Evolutionary conservation across 371 early-diverging fungal genomes (phyloP).

Genomic region (Choanephora cucurbitarum): DNA sequence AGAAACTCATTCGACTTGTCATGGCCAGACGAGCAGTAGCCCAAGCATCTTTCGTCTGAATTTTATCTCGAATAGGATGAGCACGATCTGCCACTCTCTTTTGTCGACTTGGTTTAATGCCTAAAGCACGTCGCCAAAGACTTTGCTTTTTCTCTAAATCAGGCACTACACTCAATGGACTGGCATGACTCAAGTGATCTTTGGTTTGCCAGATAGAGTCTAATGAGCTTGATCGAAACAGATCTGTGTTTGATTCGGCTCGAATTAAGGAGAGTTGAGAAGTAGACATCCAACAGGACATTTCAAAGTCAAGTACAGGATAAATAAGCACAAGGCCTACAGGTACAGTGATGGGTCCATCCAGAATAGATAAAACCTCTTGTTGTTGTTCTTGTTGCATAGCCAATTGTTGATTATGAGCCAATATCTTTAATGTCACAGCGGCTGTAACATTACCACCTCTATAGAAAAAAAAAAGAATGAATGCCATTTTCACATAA

Average conservation of each 20-base stretch:
- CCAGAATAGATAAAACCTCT: not conserved
- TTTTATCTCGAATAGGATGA: slow-evolving; percentile 17
- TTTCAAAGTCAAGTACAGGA: slow-evolving; percentile 87
- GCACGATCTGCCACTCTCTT: slow-evolving; percentile 20
- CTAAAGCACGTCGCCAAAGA: slow-evolving; percentile 34
- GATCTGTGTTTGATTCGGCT: slow-evolving; percentile 40
- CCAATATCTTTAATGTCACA: slow-evolving; percentile 71
- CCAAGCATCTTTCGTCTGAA: slow-evolving; percentile 38
- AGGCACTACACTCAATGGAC: slow-evolving; percentile 56
- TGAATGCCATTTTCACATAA: not conserved
- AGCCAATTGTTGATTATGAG: slow-evolving; percentile 52
- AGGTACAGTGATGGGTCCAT: slow-evolving; percentile 29
- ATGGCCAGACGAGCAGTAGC: slow-evolving; percentile 64
- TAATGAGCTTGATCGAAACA: slow-evolving; percentile 66
- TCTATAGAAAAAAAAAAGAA: slow-evolving; percentile 26
- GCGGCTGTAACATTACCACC: slow-evolving; percentile 82
- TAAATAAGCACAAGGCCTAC: slow-evolving; percentile 85
- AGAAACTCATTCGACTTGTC: slow-evolving; percentile 87
- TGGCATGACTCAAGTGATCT: slow-evolving; percentile 58
- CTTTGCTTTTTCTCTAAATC: slow-evolving; percentile 47
- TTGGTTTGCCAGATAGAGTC: slow-evolving; percentile 56
- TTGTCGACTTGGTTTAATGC: slow-evolving; percentile 9
- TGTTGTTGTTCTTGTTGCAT: not conserved
- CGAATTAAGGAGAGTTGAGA: slow-evolving; percentile 59
- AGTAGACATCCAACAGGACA: slow-evolving; percentile 88